Conservation (phyloP, 352 stramenopile genomes). For the Chrysophaeum taylorii region DNA sequence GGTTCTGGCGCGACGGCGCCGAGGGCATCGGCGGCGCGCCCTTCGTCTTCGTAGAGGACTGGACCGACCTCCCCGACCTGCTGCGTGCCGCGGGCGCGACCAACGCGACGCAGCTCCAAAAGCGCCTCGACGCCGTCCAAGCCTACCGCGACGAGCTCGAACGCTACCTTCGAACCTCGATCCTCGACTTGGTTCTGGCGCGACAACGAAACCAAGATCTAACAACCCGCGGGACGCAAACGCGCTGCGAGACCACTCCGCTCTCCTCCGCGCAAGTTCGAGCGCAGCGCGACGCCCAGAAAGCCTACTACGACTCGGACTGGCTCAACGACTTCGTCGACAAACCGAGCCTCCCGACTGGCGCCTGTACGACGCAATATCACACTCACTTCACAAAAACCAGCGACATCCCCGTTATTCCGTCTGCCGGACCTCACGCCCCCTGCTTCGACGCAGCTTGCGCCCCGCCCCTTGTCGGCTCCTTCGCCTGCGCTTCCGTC, state of each 20-base stretch:
- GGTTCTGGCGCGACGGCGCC: neutral
- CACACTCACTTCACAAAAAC: too few species aligned
- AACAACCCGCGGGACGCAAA: neutral
- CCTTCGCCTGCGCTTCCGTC: too few species aligned
- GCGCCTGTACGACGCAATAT: too few species aligned
- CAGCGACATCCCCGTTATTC: too few species aligned
- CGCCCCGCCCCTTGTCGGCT: too few species aligned
- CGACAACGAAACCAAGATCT: too few species aligned
- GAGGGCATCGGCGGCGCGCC: neutral
- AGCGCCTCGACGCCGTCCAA: neutral
- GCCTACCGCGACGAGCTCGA: slow-evolving; percentile 4
- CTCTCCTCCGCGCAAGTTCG: neutral
- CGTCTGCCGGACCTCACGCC: too few species aligned
- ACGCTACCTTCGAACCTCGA: neutral
- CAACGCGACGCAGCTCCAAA: neutral
- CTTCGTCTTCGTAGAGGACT: slow-evolving; percentile 9
- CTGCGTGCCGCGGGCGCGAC: neutral
- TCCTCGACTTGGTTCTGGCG: neutral
- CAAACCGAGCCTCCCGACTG: too few species aligned
- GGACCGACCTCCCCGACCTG: neutral
- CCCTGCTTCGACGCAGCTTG: too few species aligned
- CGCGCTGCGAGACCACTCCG: neutral
- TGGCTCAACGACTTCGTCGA: neutral
- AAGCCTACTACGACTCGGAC: neutral
- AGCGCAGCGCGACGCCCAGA: neutral